These are phyloP conservation scores for Colletotrichum scovillei DNA, from an alignment of 2,329 filamentous ascomycete species.

Conservation along the genomic window DNA sequence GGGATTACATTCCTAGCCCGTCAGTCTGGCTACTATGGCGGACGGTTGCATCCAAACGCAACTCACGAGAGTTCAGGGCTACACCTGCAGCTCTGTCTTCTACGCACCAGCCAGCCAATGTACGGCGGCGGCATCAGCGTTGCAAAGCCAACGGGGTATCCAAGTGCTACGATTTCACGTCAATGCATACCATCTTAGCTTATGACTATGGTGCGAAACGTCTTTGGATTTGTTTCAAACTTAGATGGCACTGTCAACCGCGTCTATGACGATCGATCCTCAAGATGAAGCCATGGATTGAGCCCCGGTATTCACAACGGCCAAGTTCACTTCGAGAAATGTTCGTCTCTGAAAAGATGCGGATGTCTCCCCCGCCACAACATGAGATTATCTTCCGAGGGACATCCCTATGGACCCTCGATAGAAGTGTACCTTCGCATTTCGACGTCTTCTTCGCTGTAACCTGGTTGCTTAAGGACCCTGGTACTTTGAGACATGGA, in stretches of 20 bases:
- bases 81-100: neutral
- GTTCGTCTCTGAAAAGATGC: constrained; percentile 14
- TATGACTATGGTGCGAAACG: constrained; percentile 16
- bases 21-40: neutral
- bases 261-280: neutral
- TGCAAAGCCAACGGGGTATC: neutral
- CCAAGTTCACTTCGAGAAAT: constrained; percentile 6
- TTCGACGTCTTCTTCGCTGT: neutral
- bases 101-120: constrained; percentile 6
- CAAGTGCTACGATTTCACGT: constrained; percentile 9
- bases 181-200: constrained; percentile 20
- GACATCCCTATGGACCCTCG: neutral
- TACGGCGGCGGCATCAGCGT: neutral
- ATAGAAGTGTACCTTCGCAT: neutral
- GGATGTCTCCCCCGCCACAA: neutral
- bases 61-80: neutral
- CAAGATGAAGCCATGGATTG: neutral
- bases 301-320: neutral
- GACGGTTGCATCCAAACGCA: neutral
- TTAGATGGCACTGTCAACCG: neutral
- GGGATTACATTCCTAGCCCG: neutral
- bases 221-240: constrained; percentile 28
- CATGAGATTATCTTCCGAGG: neutral
- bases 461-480: neutral
- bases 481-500: neutral